phyloP scores from a whole-genome alignment of 306 rosid species.

The Lathyrus oleraceus region DNA sequence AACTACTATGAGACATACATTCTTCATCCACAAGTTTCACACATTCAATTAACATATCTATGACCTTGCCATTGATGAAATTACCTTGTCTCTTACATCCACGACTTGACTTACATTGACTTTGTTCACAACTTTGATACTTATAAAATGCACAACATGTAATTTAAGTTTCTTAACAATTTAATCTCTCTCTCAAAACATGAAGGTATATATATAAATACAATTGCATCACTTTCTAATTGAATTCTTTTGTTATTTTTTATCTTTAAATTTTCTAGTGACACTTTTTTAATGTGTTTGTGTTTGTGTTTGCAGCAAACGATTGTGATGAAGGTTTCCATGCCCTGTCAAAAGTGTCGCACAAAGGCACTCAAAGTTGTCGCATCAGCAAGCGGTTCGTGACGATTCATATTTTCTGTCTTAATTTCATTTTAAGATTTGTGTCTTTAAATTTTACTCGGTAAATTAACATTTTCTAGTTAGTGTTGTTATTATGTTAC shows the following conservation, averaged over 20 bases:
- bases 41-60: no score
- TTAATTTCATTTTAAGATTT: neutral
- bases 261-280: neutral
- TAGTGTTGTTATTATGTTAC: neutral
- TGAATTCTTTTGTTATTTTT: neutral
- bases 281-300: neutral
- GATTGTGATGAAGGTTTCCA: conserved; percentile 56
- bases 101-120: conserved; percentile 1
- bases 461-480: neutral
- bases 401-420: neutral
- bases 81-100: neutral
- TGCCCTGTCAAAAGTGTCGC: conserved; percentile 51
- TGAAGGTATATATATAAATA: conserved; percentile 30
- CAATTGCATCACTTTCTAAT: neutral
- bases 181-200: neutral
- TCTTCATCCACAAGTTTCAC: no score
- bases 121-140: neutral
- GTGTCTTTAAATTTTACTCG: neutral
- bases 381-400: conserved; percentile 34
- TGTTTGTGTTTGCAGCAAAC: conserved; percentile 45
- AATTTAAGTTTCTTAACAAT: neutral
- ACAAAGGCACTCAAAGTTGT: conserved; percentile 41
- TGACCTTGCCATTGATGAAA: neutral
- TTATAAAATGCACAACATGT: neutral
- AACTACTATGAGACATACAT: no score